Evolutionary conservation across 495 filamentous ascomycete species (phyloP), one percentile per base, ranked within the genome.

Genomic region (Penicillium argentinense): DNA sequence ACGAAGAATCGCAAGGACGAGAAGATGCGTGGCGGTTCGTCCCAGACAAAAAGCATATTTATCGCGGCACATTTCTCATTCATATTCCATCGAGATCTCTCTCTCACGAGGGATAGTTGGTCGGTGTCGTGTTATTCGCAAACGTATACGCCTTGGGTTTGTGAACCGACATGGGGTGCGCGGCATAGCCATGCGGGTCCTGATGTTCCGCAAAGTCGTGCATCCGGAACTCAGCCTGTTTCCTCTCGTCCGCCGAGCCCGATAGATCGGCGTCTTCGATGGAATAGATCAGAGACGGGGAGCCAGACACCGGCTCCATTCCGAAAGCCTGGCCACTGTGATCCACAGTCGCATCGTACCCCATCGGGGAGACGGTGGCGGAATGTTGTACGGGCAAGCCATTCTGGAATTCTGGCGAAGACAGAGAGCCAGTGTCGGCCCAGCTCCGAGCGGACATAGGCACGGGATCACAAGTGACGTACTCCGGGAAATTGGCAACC

Each of bases 71-170:
- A 54, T 60, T 54, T 57, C 59, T 63, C 59, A 63, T 63, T 48
- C 43, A 52, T 16, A 60, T 49, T n/a, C 56, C 49, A 51, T 59
- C 25, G 38, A 26, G 24, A 49, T 18, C 25, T 11, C 25, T 26
- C 32, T 18, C 21, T 54, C 28, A 60, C 5, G 40, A 54, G 41
- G 60, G 50, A 45, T 74, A 75, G 53, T 72, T 59, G 42, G 55
- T 67, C 25, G 67, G 63, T 18, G 71, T 71, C 41, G 63, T 56
- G 48, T 74, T 72, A 48, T 68, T 66, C 12, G 56, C 45, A 56
- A 76, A 76, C 23, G 67, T 67, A 41, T 72, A 77, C 19, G 59
- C 65, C 53, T 72, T 72, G 9, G 67, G 62, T 46, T 67, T 67
- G 28, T 72, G 68, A 8, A 46, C 39, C 28, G 62, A 63, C 41